These are phyloP conservation scores for Chrysanthemum seticuspe DNA, from an alignment of 129 eudicot genomes.

Conservation along the genomic window DNA sequence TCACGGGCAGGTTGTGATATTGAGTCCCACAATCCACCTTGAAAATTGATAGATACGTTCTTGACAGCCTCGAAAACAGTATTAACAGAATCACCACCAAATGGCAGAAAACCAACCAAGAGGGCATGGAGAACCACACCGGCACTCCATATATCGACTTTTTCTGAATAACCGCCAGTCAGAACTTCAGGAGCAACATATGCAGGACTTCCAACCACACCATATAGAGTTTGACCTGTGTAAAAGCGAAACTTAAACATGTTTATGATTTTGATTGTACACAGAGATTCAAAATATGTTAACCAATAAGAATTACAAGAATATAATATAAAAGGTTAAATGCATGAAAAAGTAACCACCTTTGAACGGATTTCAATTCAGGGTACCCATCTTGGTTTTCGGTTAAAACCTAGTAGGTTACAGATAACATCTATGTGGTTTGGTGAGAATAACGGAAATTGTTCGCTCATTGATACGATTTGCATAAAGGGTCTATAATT, in stretches of 20 bases:
- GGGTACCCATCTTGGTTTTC: no score
- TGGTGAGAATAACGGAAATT: no score
- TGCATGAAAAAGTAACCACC: no score
- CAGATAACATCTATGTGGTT: no score
- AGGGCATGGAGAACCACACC: constrained; percentile 52
- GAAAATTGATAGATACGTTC: constrained; percentile 37
- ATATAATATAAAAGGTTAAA: no score
- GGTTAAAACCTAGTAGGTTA: no score
- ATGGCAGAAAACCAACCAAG: constrained; percentile 42
- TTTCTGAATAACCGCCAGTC: constrained; percentile 42
- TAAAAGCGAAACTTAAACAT: background rate
- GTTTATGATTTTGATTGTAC: background rate
- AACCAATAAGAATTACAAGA: no score
- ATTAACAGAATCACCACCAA: constrained; percentile 43
- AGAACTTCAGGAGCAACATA: constrained; percentile 57
- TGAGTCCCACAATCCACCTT: constrained; percentile 35
- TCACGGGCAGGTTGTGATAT: constrained; percentile 48
- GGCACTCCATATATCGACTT: constrained; percentile 62
- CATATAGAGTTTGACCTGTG: constrained; percentile 45
- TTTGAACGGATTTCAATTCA: no score
- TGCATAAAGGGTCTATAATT: no score
- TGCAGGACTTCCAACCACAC: constrained; percentile 61
- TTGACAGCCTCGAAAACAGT: constrained; percentile 51
- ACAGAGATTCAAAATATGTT: background rate
- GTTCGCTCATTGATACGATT: no score